These are phyloP conservation scores for Lolium rigidum DNA, from an alignment of 176 grass and related monocot genomes.

Conservation along the genomic window DNA sequence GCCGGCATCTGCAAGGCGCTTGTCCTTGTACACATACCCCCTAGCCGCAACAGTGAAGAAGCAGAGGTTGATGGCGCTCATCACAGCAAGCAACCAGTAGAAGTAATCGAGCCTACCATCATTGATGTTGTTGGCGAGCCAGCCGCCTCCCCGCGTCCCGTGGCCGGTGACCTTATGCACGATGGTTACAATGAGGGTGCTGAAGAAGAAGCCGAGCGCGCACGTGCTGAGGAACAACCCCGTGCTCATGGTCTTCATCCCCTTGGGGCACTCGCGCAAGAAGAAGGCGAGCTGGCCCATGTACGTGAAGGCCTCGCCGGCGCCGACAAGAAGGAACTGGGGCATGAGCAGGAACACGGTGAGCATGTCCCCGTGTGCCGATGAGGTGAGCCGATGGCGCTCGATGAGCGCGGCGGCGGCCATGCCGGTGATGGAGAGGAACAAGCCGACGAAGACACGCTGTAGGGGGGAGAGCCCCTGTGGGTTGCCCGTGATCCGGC, in stretches of 20 bases:
- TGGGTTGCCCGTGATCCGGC: constrained; percentile 65
- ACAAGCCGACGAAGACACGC: constrained; percentile 76
- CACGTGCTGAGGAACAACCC: constrained; percentile 94
- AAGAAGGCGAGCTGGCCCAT: constrained; percentile 98
- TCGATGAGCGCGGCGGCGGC: constrained; percentile 63
- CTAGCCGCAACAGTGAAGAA: constrained; percentile 61
- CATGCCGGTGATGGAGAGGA: constrained; percentile 81
- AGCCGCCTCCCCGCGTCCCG: constrained; percentile 29
- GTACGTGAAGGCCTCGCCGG: constrained; percentile 96
- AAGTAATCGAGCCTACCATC: constrained; percentile 86
- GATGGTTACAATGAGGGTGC: constrained; percentile 77
- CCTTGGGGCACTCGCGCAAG: constrained; percentile 89
- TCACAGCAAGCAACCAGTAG: constrained; percentile 80
- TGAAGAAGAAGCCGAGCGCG: constrained; percentile 88
- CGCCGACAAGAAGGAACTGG: constrained; percentile 89
- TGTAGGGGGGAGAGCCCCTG: constrained; percentile 84
- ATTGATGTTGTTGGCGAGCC: constrained; percentile 83
- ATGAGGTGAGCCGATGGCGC: constrained; percentile 49
- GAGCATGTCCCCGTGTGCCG: constrained; percentile 26
- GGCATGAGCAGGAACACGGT: constrained; percentile 89
- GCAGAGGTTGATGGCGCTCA: constrained; percentile 59
- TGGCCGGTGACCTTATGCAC: constrained; percentile 66
- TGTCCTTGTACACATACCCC: constrained; percentile 90
- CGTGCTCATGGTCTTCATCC: constrained; percentile 99
- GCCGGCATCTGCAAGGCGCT: constrained; percentile 59